Evolutionary conservation across 139 green algal genomes (phyloP).

Genomic region (Chlorella sp.): DNA sequence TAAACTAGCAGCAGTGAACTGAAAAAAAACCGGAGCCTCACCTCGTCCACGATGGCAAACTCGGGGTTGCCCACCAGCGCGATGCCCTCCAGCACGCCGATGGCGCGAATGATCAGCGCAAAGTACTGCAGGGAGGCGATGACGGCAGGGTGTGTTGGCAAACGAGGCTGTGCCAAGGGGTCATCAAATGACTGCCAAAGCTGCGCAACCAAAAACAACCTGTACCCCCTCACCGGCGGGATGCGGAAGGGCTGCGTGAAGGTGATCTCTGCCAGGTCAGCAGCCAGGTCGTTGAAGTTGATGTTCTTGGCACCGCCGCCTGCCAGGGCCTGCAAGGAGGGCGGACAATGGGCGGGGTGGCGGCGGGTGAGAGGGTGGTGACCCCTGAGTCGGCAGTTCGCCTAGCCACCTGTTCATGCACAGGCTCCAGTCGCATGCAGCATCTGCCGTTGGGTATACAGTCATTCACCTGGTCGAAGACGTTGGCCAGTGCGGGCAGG

Average conservation of each 20-base stretch:
- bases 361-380: too few relatives aligned
- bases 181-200: conserved; percentile 85
- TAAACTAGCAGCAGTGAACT: background rate
- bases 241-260: too few relatives aligned
- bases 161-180: conserved; percentile 63
- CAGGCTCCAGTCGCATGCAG: too few relatives aligned
- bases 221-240: background rate
- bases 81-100: conserved; percentile 89
- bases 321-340: conserved; percentile 65
- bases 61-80: conserved; percentile 74
- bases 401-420: conserved; percentile 51
- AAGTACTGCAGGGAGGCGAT: conserved; percentile 54
- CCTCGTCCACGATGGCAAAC: conserved; percentile 97
- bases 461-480: conserved; percentile 72
- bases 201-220: too few relatives aligned
- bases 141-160: background rate
- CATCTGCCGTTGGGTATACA: too few relatives aligned
- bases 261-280: conserved; percentile 84
- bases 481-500: conserved; percentile 87
- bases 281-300: conserved; percentile 97
- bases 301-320: conserved; percentile 95
- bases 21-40: background rate
- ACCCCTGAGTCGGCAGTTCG: too few relatives aligned
- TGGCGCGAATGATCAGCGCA: conserved; percentile 92
- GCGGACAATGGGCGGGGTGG: too few relatives aligned